A percentile compares a stretch with the other conserved stretches of the same genome.
phyloP scores from a whole-genome alignment of 2,329 filamentous ascomycete genomes.

The Fusarium piperis region DNA sequence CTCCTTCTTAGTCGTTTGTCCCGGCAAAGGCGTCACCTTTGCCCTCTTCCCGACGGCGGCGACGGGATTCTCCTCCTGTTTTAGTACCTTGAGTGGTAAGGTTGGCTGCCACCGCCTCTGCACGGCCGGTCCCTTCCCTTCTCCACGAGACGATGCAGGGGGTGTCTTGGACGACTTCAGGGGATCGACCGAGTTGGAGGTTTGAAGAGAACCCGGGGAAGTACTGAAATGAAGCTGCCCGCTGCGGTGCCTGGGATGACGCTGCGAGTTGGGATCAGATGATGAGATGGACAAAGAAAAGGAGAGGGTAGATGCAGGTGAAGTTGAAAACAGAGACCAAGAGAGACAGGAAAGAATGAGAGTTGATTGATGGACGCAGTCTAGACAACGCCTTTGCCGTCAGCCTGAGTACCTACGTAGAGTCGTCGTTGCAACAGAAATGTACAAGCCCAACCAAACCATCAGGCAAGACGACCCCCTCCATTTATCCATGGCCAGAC shows the following conservation, averaged over 20 bases:
- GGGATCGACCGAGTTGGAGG: not conserved
- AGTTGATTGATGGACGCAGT: not conserved
- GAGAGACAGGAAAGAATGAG: conserved; percentile 3
- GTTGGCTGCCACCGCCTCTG: conserved; percentile 38
- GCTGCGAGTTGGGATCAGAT: conserved; percentile 6
- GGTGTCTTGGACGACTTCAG: conserved; percentile 13
- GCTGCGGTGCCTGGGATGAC: not conserved
- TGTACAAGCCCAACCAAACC: not conserved
- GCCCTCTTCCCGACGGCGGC: not conserved
- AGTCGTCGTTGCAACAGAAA: not conserved
- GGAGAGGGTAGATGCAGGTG: not conserved
- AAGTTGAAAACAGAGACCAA: not conserved
- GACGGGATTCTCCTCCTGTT: not conserved
- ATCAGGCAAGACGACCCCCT: not conserved
- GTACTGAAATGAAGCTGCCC: not conserved
- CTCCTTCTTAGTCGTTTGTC: not conserved
- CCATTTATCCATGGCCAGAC: conserved; percentile 10
- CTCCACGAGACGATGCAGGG: conserved; percentile 37
- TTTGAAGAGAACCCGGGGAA: conserved; percentile 32
- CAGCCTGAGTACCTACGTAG: not conserved
- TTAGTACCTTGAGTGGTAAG: conserved; percentile 5
- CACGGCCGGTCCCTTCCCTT: conserved; percentile 8
- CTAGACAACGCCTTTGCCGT: not conserved
- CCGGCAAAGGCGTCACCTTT: conserved; percentile 11
- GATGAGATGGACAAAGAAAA: not conserved